Conservation (phyloP, 2,329 filamentous ascomycete genomes). For the Exophiala sideris region DNA sequence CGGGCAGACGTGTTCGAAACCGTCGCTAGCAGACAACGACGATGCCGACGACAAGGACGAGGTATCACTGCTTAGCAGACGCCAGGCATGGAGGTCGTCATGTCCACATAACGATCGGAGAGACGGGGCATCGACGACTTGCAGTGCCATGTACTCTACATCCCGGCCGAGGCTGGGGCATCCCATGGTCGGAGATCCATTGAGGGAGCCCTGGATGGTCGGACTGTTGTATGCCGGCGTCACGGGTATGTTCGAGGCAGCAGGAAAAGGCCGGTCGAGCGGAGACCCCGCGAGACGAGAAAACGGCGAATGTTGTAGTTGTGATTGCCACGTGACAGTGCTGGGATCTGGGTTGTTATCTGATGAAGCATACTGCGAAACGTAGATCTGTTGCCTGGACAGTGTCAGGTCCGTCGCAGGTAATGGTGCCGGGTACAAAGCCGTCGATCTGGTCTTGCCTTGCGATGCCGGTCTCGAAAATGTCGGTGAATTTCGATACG, state of each 20-base stretch:
- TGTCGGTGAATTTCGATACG: constrained; percentile 7
- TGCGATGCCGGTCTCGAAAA: constrained; percentile 8
- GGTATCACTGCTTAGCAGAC: constrained; percentile 18
- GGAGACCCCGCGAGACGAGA: constrained; percentile 6
- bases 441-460: not conserved
- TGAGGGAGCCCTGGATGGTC: no score
- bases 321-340: constrained; percentile 8
- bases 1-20: constrained; percentile 25
- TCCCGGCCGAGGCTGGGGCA: constrained; percentile 21
- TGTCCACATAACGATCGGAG: constrained; percentile 22
- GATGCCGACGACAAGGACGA: constrained; percentile 3
- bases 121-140: constrained; percentile 20
- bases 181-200: no score
- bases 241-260: not conserved
- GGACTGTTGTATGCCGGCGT: no score
- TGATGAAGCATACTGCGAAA: constrained; percentile 2
- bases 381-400: constrained; percentile 1
- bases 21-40: constrained; percentile 4
- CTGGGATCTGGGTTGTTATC: not conserved
- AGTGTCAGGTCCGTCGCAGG: constrained; percentile 12
- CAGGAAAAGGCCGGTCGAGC: not conserved
- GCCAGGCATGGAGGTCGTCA: constrained; percentile 26
- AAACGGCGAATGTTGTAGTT: not conserved
- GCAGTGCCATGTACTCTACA: constrained; percentile 26
- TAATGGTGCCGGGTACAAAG: not conserved